Evolutionary conservation across 192 early-diverging fungal genomes (phyloP).

Genomic region (Haplosporangium gracile): DNA sequence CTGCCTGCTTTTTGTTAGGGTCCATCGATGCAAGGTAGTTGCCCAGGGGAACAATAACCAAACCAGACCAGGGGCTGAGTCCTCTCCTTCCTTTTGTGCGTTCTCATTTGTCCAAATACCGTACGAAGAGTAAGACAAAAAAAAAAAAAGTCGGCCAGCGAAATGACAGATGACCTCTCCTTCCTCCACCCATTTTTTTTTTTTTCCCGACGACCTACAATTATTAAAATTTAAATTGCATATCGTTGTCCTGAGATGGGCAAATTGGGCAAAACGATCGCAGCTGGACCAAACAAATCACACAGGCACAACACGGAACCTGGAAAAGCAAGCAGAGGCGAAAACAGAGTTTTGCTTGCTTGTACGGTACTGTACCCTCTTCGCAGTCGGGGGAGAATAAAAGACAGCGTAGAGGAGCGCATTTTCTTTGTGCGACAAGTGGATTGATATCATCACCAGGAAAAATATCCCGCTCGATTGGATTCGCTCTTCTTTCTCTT

Average conservation of each 20-base stretch:
- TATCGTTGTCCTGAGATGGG: neutral
- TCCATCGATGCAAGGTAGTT: neutral
- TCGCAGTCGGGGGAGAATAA: too few relatives aligned
- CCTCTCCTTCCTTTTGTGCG: neutral
- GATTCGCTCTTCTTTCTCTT: too few relatives aligned
- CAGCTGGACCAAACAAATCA: neutral
- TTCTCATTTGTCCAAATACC: neutral
- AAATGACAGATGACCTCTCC: neutral
- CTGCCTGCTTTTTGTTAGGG: neutral
- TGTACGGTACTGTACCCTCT: too few relatives aligned
- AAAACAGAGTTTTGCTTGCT: too few relatives aligned
- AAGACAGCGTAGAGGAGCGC: too few relatives aligned
- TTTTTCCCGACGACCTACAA: neutral
- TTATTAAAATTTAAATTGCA: conserved; percentile 1
- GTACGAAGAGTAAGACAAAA: neutral
- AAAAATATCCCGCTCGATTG: neutral
- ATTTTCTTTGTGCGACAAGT: too few relatives aligned
- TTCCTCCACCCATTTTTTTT: neutral
- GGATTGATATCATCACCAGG: too few relatives aligned
- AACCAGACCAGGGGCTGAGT: neutral
- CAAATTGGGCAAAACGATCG: neutral
- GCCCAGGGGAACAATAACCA: neutral
- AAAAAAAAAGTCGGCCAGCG: neutral
- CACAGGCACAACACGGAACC: too few relatives aligned
- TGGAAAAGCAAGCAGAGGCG: too few relatives aligned